Percentiles rank a stretch among this genome's conserved stretches.
Evolutionary conservation across 371 early-diverging fungal species (phyloP).

Genomic region (Apophysomyces sp.): DNA sequence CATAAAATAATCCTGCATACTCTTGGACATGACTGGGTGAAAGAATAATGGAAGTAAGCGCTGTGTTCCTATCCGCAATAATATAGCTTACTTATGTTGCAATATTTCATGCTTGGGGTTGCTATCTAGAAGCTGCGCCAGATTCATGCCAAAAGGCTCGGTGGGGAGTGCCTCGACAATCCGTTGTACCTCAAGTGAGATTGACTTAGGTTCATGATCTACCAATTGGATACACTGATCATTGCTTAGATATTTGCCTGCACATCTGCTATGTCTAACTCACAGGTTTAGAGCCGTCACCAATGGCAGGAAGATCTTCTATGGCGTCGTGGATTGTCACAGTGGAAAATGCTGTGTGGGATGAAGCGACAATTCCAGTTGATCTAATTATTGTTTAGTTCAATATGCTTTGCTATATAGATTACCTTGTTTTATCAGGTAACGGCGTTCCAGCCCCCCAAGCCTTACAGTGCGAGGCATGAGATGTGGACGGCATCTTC

Average conservation of each 20-base stretch:
- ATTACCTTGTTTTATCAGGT: background rate
- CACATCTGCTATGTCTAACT: background rate
- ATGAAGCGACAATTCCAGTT: background rate
- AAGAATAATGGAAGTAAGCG: background rate
- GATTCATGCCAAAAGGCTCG: background rate
- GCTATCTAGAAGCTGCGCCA: background rate
- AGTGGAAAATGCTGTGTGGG: background rate
- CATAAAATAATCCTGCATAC: background rate
- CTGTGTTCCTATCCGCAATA: background rate
- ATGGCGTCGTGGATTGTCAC: background rate
- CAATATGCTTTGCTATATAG: background rate
- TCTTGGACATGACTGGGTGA: background rate
- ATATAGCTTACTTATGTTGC: background rate
- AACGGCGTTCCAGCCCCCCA: background rate
- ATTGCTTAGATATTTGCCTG: background rate
- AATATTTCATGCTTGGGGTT: constrained; percentile 1
- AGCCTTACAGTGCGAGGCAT: background rate
- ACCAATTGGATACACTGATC: background rate
- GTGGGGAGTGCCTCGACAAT: background rate
- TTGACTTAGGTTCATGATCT: background rate
- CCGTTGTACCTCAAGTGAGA: background rate
- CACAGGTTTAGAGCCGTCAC: background rate
- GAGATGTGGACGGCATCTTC: background rate
- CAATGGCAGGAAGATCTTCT: constrained; percentile 6
- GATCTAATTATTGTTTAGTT: background rate